These are phyloP conservation scores for Kodamaea laetipori DNA, from an alignment of 805 yeast species.

Conservation along the genomic window DNA sequence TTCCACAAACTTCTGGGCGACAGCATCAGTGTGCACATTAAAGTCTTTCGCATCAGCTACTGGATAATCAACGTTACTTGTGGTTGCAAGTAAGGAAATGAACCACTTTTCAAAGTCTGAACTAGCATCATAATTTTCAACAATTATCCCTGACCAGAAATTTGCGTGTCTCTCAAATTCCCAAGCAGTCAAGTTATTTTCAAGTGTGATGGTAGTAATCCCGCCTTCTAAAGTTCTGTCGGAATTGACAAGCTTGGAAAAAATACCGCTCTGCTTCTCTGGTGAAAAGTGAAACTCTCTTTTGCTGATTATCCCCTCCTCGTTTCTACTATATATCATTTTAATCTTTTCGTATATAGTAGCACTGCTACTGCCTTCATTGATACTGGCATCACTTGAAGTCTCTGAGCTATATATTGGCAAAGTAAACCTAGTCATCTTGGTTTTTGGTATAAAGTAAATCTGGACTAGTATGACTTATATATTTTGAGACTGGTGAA, in stretches of 20 bases:
- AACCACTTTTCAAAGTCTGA: conserved; percentile 37
- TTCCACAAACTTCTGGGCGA: conserved; percentile 47
- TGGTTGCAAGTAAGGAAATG: conserved; percentile 26
- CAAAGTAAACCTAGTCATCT: conserved; percentile 3
- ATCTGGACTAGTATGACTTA: neutral
- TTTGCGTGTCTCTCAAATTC: conserved; percentile 12
- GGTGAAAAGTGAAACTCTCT: conserved; percentile 11
- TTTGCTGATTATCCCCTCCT: conserved; percentile 17
- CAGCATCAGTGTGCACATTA: conserved; percentile 17
- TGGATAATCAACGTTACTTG: conserved; percentile 22
- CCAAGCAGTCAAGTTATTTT: conserved; percentile 5
- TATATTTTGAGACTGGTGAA: neutral
- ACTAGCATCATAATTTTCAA: conserved; percentile 24
- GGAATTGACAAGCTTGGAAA: neutral
- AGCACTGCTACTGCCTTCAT: neutral
- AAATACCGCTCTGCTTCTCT: neutral
- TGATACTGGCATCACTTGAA: conserved; percentile 6
- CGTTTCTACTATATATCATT: conserved; percentile 29
- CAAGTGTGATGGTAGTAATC: conserved; percentile 6
- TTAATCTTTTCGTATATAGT: conserved; percentile 32
- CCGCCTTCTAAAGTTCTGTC: conserved; percentile 1
- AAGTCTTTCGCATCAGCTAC: conserved; percentile 7
- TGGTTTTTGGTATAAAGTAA: neutral
- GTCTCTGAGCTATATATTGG: conserved; percentile 2
- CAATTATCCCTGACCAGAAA: conserved; percentile 32